Percentiles rank a stretch among this genome's conserved stretches.
Evolutionary conservation across 2,329 filamentous ascomycete genomes (phyloP).

Genomic region (Beauveria pseudobassiana): DNA sequence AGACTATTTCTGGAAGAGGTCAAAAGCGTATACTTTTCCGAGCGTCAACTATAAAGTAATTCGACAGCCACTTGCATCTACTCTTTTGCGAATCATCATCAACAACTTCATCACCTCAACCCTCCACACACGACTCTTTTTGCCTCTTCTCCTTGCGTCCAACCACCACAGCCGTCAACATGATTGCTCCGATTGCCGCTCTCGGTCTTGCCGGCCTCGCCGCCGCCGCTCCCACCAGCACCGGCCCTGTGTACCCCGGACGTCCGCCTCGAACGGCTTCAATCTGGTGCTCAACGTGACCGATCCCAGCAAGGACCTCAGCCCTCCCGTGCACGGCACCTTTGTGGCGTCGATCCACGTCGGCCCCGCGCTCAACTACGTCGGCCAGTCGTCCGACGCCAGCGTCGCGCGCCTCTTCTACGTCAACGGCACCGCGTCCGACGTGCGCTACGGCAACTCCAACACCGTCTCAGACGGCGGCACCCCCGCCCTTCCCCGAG

Average conservation of each 20-base stretch:
- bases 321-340: constrained; percentile 32
- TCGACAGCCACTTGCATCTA: not conserved
- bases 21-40: not conserved
- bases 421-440: constrained; percentile 37
- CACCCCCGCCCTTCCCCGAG: constrained; percentile 28
- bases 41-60: not conserved
- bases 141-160: not conserved
- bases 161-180: not conserved
- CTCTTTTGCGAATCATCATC: not conserved
- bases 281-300: constrained; percentile 38
- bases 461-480: constrained; percentile 34
- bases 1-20: not conserved
- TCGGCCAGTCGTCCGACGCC: constrained; percentile 24
- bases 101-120: not conserved
- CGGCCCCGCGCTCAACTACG: constrained; percentile 33
- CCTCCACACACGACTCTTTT: not conserved
- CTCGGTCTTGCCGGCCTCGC: constrained; percentile 14
- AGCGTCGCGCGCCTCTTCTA: constrained; percentile 34
- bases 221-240: constrained; percentile 15
- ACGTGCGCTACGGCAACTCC: constrained; percentile 23
- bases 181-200: not conserved
- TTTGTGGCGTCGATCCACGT: constrained; percentile 34
- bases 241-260: constrained; percentile 11
- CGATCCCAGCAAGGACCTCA: constrained; percentile 31
- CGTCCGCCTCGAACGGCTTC: constrained; percentile 26